Conservation (phyloP, 2,329 filamentous ascomycete genomes). For the Colletotrichum theobromicola region DNA sequence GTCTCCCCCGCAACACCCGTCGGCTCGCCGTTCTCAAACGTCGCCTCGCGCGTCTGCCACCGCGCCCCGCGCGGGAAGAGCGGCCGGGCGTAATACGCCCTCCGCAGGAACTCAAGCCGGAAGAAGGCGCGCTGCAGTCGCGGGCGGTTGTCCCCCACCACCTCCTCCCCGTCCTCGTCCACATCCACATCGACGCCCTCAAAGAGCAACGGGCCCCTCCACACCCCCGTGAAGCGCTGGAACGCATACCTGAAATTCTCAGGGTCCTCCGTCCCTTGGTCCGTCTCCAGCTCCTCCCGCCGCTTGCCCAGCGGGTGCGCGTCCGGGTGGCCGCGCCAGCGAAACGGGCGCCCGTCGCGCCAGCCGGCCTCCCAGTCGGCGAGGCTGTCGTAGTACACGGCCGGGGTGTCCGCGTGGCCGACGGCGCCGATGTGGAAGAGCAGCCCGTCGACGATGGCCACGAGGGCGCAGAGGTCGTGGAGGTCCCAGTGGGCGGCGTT, state of each 20-base stretch:
- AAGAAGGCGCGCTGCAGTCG: conserved; percentile 13
- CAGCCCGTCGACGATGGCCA: neutral
- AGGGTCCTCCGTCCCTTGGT: neutral
- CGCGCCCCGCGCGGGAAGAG: neutral
- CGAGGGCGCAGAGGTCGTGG: neutral
- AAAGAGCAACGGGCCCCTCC: neutral
- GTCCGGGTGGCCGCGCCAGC: neutral
- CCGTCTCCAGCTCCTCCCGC: neutral
- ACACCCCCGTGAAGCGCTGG: neutral
- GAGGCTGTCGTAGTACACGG: neutral
- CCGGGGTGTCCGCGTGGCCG: neutral
- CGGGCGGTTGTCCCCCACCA: neutral
- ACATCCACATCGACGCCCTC: neutral
- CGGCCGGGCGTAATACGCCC: neutral
- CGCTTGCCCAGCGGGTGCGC: neutral
- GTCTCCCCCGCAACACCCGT: neutral
- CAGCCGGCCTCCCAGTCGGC: neutral
- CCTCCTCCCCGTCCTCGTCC: neutral
- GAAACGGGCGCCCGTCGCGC: neutral
- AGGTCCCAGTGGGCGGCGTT: neutral
- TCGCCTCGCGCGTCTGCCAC: neutral
- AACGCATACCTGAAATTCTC: neutral
- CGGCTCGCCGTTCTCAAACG: neutral
- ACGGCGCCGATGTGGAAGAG: neutral
- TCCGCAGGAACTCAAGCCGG: conserved; percentile 6